Conservation (phyloP, 2,329 filamentous ascomycete genomes). For the Talaromyces albobiverticillius region DNA sequence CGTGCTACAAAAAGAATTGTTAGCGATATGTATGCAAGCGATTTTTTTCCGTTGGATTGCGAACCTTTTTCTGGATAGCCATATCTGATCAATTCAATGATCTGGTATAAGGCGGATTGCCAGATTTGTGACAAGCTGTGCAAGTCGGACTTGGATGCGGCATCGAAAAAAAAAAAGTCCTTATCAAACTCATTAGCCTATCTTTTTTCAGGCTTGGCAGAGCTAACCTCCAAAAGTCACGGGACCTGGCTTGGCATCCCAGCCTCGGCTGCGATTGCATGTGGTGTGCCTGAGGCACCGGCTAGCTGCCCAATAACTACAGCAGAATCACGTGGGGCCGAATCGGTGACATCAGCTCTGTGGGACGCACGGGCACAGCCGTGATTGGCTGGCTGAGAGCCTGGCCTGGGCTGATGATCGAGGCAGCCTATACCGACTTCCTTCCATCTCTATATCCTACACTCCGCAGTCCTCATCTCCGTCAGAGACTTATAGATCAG, state of each 20-base stretch:
- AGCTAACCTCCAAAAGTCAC: neutral
- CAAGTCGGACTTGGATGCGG: neutral
- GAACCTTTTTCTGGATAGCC: slow-evolving; percentile 92
- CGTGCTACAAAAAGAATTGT: slow-evolving; percentile 55
- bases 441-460: neutral
- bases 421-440: neutral
- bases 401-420: slow-evolving; percentile 1
- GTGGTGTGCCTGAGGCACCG: slow-evolving; percentile 1
- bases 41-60: slow-evolving; percentile 7
- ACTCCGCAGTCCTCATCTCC: neutral
- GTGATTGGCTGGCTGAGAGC: slow-evolving; percentile 10
- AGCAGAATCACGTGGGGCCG: slow-evolving; percentile 11
- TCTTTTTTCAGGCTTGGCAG: slow-evolving; percentile 12
- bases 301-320: neutral
- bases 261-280: too few relatives aligned
- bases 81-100: slow-evolving; percentile 48
- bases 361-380: neutral
- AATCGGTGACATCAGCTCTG: slow-evolving; percentile 14
- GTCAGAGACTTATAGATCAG: slow-evolving; percentile 9
- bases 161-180: slow-evolving; percentile 12
- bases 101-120: neutral
- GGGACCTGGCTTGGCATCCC: neutral
- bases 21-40: slow-evolving; percentile 15
- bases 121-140: neutral
- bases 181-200: slow-evolving; percentile 8